Evolutionary conservation across 2,329 filamentous ascomycete genomes (phyloP), one percentile per base, ranked within the genome.

Genomic region (Aspergillus amoenus): DNA sequence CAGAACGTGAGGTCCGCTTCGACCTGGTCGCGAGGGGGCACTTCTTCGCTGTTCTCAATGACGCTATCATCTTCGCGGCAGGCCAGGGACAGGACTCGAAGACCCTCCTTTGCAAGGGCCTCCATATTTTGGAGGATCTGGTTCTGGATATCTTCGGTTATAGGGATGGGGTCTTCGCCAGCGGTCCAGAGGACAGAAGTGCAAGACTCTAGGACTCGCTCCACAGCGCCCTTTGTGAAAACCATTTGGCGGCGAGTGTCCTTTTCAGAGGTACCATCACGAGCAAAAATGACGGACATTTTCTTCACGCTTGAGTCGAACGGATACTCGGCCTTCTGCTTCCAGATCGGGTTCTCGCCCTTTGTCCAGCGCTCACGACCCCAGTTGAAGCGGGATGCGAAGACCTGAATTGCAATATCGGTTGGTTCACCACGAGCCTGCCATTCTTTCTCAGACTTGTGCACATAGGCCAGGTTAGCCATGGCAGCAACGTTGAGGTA

Each of bases 271-370:
- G 39, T 43, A n/a, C 66, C 54, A 6, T 62, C 59, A 0, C 63
- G 68, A 11, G 70, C 65, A 69, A 88, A 88, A 52, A 90, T 85
- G 39, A 89, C 87, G 0, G 87, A 88, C 88, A 91, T 91, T 65
- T 87, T 88, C 77, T 91, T 91, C 61, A 90, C 82, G 56, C 84
- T 84, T 0, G 87, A 90, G 67, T 91, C 88, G 61, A 91, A 91
- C 0, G 87, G 88, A 57, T 88, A 89, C 64, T 91, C 88, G 1
- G 85, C 84, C 22, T 86, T 74, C 62, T 88, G 79, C 18, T 74
- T 76, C 84, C 84, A 88, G 27, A 76, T 65, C 0, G 82, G 75
- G 4, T 73, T 73, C 1, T 82, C 76, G 2, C 80, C 82, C 12
- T 77, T 75, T 0, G 79, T 81, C 62, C 83, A 80, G 8, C 76